Conservation (phyloP, 2,329 filamentous ascomycete genomes). For the Diaporthe citriasiana region DNA sequence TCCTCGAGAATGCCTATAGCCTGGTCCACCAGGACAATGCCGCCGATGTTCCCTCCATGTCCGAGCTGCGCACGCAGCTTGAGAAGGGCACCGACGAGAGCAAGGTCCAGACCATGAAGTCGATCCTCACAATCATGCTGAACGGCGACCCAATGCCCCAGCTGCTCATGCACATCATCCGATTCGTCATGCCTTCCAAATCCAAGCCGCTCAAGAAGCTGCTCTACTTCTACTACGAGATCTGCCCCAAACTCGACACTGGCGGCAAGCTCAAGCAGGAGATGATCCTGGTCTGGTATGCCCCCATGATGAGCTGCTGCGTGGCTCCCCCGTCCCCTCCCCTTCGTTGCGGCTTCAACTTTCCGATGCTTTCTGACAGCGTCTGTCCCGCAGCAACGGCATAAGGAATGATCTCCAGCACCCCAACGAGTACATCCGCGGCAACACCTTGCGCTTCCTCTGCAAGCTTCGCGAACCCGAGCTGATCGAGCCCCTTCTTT, state of each 20-base stretch:
- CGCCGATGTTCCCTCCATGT: conserved; percentile 89
- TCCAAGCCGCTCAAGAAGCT: conserved; percentile 97
- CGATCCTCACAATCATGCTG: conserved; percentile 95
- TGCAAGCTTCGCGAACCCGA: conserved; percentile 96
- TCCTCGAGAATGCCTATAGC: conserved; percentile 95
- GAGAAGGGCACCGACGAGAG: conserved; percentile 94
- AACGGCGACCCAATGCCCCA: conserved; percentile 97
- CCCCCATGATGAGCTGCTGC: conserved; percentile 33
- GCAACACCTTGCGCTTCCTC: conserved; percentile 97
- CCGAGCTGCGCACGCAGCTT: conserved; percentile 91
- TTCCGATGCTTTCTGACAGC: conserved; percentile 46
- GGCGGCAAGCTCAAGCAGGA: conserved; percentile 98
- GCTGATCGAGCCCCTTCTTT: conserved; percentile 94
- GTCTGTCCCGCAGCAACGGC: conserved; percentile 78
- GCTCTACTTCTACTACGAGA: conserved; percentile 99
- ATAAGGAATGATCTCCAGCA: conserved; percentile 98
- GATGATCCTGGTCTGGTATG: conserved; percentile 98
- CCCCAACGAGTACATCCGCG: conserved; percentile 97
- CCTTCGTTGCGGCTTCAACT: conserved; percentile 13
- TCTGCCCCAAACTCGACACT: conserved; percentile 94
- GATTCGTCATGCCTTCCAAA: conserved; percentile 99
- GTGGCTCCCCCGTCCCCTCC: not conserved
- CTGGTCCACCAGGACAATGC: conserved; percentile 98
- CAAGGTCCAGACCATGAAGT: conserved; percentile 97
- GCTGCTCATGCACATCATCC: conserved; percentile 99